Evolutionary conservation across 2,329 filamentous ascomycete genomes (phyloP).

Genomic region (Zalaria sp.): DNA sequence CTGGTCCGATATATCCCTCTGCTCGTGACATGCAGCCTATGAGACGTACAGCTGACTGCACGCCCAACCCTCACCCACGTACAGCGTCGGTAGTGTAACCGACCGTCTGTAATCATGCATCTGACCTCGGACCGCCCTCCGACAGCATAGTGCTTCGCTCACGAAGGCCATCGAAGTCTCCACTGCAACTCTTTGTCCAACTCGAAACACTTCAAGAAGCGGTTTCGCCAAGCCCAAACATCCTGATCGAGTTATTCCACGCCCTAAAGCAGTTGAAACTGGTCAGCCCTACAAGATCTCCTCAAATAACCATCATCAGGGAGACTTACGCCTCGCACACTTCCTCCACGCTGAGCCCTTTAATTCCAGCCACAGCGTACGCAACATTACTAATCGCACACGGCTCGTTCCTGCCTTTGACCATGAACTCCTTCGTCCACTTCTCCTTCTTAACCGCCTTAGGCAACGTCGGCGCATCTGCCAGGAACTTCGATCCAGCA

Average conservation of each 20-base stretch:
- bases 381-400: slow-evolving; percentile 76
- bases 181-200: too few relatives aligned
- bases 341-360: slow-evolving; percentile 63
- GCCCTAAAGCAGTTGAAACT: slow-evolving; percentile 31
- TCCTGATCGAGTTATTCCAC: slow-evolving; percentile 66
- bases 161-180: too few relatives aligned
- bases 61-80: too few relatives aligned
- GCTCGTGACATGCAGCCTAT: too few relatives aligned
- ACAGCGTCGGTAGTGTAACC: too few relatives aligned
- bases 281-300: background rate
- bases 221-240: slow-evolving; percentile 56
- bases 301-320: too few relatives aligned
- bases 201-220: background rate
- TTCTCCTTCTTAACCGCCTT: slow-evolving; percentile 93
- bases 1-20: too few relatives aligned
- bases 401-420: slow-evolving; percentile 92
- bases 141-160: too few relatives aligned
- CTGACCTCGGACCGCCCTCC: too few relatives aligned
- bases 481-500: slow-evolving; percentile 62
- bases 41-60: too few relatives aligned
- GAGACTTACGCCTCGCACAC: slow-evolving; percentile 60
- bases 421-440: slow-evolving; percentile 74
- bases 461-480: slow-evolving; percentile 56
- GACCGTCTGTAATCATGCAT: too few relatives aligned
- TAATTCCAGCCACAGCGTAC: slow-evolving; percentile 76